phyloP scores from a whole-genome alignment of 2,329 filamentous ascomycete species.

The Scedosporium dehoogii region DNA sequence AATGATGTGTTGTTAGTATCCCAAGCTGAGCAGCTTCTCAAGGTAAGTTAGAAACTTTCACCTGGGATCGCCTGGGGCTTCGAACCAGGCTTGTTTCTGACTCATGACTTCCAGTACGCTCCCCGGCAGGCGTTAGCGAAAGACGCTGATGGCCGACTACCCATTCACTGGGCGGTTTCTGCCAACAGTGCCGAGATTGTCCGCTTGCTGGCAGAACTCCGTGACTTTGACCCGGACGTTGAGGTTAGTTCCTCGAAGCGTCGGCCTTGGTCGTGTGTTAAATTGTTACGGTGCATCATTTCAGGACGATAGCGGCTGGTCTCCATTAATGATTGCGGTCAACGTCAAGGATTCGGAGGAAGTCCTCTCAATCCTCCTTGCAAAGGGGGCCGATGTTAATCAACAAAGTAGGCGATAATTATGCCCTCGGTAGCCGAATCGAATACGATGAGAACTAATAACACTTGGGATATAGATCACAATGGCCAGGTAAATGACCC shows the following conservation, averaged over 20 bases:
- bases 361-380: slow-evolving; percentile 57
- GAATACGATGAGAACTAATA: slow-evolving; percentile 10
- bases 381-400: slow-evolving; percentile 62
- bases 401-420: slow-evolving; percentile 47
- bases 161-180: slow-evolving; percentile 90
- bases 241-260: slow-evolving; percentile 39
- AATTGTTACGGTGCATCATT: neutral
- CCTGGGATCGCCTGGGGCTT: too few relatives aligned
- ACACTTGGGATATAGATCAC: slow-evolving; percentile 35
- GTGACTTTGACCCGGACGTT: slow-evolving; percentile 74
- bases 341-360: slow-evolving; percentile 63
- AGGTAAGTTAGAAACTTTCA: neutral
- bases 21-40: neutral
- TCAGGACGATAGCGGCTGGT: slow-evolving; percentile 72
- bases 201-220: slow-evolving; percentile 57
- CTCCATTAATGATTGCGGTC: slow-evolving; percentile 72
- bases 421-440: neutral
- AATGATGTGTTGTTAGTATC: neutral
- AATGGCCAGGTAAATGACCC: slow-evolving; percentile 45
- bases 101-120: slow-evolving; percentile 49
- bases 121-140: slow-evolving; percentile 61
- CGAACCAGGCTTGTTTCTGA: too few relatives aligned
- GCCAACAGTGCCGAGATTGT: slow-evolving; percentile 71
- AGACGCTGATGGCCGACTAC: slow-evolving; percentile 81
- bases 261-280: neutral